phyloP scores from a whole-genome alignment of 2,329 filamentous ascomycete species.

The Colletotrichum limetticola region DNA sequence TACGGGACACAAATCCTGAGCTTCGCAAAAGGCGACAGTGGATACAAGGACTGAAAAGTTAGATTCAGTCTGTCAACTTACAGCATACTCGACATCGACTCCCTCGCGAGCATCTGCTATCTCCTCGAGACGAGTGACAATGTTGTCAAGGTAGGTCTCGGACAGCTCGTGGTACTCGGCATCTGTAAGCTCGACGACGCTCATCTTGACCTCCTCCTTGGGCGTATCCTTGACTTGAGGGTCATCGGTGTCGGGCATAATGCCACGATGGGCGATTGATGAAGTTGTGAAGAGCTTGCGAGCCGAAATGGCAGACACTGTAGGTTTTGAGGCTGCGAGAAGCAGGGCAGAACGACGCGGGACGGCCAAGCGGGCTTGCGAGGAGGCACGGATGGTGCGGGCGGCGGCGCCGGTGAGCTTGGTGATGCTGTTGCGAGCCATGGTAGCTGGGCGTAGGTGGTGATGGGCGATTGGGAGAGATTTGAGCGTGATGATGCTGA shows the following conservation, averaged over 20 bases:
- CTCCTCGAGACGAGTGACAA: constrained; percentile 73
- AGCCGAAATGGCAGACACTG: constrained; percentile 35
- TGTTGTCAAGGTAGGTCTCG: constrained; percentile 75
- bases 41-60: not conserved
- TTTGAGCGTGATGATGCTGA: not conserved
- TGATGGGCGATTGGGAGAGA: not conserved
- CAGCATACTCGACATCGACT: constrained; percentile 89
- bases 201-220: constrained; percentile 51
- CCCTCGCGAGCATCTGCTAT: constrained; percentile 78
- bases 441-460: constrained; percentile 32
- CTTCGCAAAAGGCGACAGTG: not conserved
- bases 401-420: constrained; percentile 51
- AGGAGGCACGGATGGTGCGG: constrained; percentile 45
- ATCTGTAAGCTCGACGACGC: constrained; percentile 72
- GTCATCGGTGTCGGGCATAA: constrained; percentile 69
- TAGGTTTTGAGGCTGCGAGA: constrained; percentile 21
- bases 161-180: constrained; percentile 81
- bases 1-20: constrained; percentile 4
- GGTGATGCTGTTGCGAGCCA: constrained; percentile 45
- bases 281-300: constrained; percentile 46
- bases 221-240: constrained; percentile 57
- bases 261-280: constrained; percentile 53
- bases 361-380: constrained; percentile 36
- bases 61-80: constrained; percentile 56
- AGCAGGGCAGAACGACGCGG: constrained; percentile 18